These are phyloP conservation scores for Fusarium algeriense DNA, from an alignment of 2,329 filamentous ascomycete genomes.

Conservation along the genomic window DNA sequence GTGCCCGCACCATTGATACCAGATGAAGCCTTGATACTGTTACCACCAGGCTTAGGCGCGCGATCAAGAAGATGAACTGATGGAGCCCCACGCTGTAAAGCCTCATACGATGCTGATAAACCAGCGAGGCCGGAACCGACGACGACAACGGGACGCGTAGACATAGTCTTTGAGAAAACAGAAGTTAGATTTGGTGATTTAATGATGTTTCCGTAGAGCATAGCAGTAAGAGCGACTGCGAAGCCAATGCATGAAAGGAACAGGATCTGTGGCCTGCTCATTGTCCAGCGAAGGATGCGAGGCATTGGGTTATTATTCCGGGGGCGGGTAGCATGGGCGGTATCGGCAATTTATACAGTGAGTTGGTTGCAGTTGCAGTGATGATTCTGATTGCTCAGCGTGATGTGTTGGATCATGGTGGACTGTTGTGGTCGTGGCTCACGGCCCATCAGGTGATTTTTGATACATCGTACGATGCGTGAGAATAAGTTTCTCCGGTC, in stretches of 20 bases:
- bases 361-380: neutral
- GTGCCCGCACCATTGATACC: constrained; percentile 74
- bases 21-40: constrained; percentile 75
- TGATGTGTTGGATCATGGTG: constrained; percentile 34
- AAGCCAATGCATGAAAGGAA: constrained; percentile 47
- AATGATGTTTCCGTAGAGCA: constrained; percentile 46
- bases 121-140: constrained; percentile 76
- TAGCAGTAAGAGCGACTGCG: constrained; percentile 47
- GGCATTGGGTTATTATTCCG: constrained; percentile 38
- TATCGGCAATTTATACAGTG: constrained; percentile 43
- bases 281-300: constrained; percentile 48
- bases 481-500: constrained; percentile 29
- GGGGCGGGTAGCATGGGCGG: constrained; percentile 27
- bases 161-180: constrained; percentile 46
- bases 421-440: constrained; percentile 37
- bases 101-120: constrained; percentile 68
- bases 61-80: constrained; percentile 71
- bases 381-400: neutral
- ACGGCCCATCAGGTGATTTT: constrained; percentile 39
- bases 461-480: constrained; percentile 34
- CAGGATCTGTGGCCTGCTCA: constrained; percentile 47
- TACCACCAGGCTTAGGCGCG: constrained; percentile 70
- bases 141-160: constrained; percentile 62
- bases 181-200: constrained; percentile 35
- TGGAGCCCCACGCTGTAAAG: constrained; percentile 62